A percentile compares a stretch with the other conserved stretches of the same genome.
Evolutionary conservation across 768 basidiomycete genomes (phyloP).

Genomic region (Boletus pseudopeckii): DNA sequence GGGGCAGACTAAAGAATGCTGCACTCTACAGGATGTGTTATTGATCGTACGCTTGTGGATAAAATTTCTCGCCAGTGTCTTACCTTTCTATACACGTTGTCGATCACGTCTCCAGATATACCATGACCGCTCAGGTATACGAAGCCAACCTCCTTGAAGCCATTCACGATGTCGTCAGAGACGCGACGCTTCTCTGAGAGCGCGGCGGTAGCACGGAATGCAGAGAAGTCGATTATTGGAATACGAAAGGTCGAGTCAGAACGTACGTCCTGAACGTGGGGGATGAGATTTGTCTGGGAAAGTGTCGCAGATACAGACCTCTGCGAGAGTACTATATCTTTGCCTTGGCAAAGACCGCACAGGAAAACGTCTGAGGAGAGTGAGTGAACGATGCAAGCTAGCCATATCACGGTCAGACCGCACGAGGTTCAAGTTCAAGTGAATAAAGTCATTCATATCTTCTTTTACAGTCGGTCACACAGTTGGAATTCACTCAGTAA

Average conservation of each 20-base stretch:
- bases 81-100: slow-evolving; percentile 66
- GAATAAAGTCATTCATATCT: background rate
- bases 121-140: slow-evolving; percentile 77
- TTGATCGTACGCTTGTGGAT: background rate
- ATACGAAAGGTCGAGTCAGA: slow-evolving; percentile 52
- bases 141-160: slow-evolving; percentile 79
- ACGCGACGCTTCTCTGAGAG: slow-evolving; percentile 54
- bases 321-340: slow-evolving; percentile 24
- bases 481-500: background rate
- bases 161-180: slow-evolving; percentile 66
- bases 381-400: slow-evolving; percentile 12
- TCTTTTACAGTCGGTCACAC: background rate
- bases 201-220: slow-evolving; percentile 53
- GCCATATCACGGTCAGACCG: slow-evolving; percentile 4
- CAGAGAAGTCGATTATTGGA: slow-evolving; percentile 76
- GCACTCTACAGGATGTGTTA: slow-evolving; percentile 51
- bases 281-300: slow-evolving; percentile 5
- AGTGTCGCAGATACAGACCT: slow-evolving; percentile 12
- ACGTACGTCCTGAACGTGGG: slow-evolving; percentile 29
- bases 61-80: slow-evolving; percentile 6
- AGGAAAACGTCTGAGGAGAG: slow-evolving; percentile 3
- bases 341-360: slow-evolving; percentile 4
- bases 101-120: slow-evolving; percentile 53
- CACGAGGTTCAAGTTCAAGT: no score
- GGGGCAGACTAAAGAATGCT: slow-evolving; percentile 68